Evolutionary conservation across 179 eudicot species (phyloP).

Genomic region (Corrigiola litoralis): DNA sequence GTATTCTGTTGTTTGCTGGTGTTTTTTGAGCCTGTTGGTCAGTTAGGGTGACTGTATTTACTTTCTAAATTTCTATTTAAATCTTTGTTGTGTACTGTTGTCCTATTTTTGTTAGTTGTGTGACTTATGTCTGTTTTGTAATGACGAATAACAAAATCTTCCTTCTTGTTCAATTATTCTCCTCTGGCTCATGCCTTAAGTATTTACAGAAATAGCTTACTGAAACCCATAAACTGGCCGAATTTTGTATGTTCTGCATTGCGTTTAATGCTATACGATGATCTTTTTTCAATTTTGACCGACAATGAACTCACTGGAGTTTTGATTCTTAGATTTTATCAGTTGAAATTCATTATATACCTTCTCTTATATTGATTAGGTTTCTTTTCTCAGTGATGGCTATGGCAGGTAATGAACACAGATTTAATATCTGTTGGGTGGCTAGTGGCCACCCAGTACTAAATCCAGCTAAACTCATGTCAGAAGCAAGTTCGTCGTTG

Average conservation of each 20-base stretch:
- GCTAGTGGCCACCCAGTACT: conserved; percentile 68
- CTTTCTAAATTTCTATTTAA: not conserved
- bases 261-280: too few species aligned
- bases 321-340: not conserved
- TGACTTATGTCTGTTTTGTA: not conserved
- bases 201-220: not conserved
- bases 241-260: too few species aligned
- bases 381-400: not conserved
- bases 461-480: conserved; percentile 45
- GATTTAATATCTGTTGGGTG: conserved; percentile 70
- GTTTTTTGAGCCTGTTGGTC: not conserved
- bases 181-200: not conserved
- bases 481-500: conserved; percentile 59
- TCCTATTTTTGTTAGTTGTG: not conserved
- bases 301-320: not conserved
- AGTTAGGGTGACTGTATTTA: not conserved
- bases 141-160: too few species aligned
- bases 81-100: not conserved
- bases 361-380: not conserved
- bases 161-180: too few species aligned
- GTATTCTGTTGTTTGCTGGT: not conserved
- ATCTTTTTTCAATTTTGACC: too few species aligned
- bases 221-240: too few species aligned
- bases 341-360: not conserved
- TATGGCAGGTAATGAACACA: conserved; percentile 30